Evolutionary conservation across 2,329 filamentous ascomycete genomes (phyloP).

Genomic region (Pochonia chlamydosporia): DNA sequence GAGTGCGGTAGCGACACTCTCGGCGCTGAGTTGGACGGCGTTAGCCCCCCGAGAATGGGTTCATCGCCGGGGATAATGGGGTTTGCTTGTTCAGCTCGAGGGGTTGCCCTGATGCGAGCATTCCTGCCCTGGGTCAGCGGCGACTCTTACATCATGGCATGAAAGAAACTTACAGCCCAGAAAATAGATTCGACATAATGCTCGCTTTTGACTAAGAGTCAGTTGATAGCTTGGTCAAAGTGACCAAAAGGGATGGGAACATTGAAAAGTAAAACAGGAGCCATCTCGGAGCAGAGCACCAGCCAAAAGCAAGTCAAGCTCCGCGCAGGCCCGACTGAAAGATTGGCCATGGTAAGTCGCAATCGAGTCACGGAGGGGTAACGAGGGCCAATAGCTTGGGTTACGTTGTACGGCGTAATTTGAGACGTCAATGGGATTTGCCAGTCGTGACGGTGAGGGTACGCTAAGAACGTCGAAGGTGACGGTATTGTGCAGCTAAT

Average conservation of each 20-base stretch:
- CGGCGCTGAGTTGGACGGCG: constrained; percentile 2
- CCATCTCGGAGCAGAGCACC: no score
- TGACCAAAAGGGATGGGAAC: background rate
- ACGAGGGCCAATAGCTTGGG: no score
- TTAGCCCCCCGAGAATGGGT: background rate
- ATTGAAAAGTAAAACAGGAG: no score
- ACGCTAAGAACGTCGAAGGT: no score
- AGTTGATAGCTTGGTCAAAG: background rate
- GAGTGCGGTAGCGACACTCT: background rate
- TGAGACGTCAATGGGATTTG: no score
- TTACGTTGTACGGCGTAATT: no score
- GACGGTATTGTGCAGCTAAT: no score
- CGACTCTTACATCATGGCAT: background rate
- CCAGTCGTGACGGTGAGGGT: no score
- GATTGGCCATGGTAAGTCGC: no score
- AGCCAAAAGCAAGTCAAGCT: no score
- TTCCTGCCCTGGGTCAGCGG: background rate
- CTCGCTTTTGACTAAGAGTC: background rate
- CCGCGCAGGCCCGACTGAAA: no score
- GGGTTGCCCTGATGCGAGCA: background rate
- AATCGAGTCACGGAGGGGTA: no score
- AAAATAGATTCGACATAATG: constrained; percentile 3
- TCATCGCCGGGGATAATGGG: background rate
- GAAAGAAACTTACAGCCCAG: constrained; percentile 2
- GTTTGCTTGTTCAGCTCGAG: background rate